A percentile compares a stretch with the other conserved stretches of the same genome.
Evolutionary conservation across 345 rosid species (phyloP).

Genomic region (Gynandropsis gynandra): DNA sequence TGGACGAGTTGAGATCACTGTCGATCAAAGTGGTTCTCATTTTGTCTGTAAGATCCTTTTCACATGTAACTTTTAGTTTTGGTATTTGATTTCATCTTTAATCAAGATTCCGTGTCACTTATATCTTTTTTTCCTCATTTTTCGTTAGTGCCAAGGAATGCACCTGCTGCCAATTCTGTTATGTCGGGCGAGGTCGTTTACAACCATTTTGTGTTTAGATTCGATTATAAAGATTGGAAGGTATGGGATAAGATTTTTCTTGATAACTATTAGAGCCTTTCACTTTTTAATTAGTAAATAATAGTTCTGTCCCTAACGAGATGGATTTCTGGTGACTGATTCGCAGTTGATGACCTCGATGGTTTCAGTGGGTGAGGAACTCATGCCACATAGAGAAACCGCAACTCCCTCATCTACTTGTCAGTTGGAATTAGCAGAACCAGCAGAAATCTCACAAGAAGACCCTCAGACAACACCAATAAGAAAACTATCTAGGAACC

Average conservation of each 20-base stretch:
- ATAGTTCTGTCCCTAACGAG: conserved; percentile 5
- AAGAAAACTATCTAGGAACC: conserved; percentile 52
- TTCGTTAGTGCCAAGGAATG: conserved; percentile 70
- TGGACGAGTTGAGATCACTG: conserved; percentile 60
- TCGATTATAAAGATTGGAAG: conserved; percentile 90
- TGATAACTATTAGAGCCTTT: not conserved
- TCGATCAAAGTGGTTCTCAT: conserved; percentile 60
- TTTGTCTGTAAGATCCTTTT: conserved; percentile 48
- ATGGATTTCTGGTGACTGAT: conserved; percentile 3
- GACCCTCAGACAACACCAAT: conserved; percentile 42
- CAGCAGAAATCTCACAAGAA: conserved; percentile 28
- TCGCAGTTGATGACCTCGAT: conserved; percentile 46
- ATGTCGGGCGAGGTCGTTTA: conserved; percentile 56
- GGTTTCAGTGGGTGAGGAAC: conserved; percentile 59
- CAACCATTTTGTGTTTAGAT: conserved; percentile 80
- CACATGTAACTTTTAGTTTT: conserved; percentile 5
- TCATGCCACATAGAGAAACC: conserved; percentile 53
- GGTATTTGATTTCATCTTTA: not conserved
- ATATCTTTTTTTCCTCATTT: conserved; percentile 1
- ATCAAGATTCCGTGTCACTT: not conserved
- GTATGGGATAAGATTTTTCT: conserved; percentile 28
- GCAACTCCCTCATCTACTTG: conserved; percentile 15
- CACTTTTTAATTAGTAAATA: not conserved
- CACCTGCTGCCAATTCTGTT: conserved; percentile 51
- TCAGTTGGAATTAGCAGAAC: conserved; percentile 25